Evolutionary conservation across 2,329 filamentous ascomycete species (phyloP).

Genomic region (Sporothrix schenckii): DNA sequence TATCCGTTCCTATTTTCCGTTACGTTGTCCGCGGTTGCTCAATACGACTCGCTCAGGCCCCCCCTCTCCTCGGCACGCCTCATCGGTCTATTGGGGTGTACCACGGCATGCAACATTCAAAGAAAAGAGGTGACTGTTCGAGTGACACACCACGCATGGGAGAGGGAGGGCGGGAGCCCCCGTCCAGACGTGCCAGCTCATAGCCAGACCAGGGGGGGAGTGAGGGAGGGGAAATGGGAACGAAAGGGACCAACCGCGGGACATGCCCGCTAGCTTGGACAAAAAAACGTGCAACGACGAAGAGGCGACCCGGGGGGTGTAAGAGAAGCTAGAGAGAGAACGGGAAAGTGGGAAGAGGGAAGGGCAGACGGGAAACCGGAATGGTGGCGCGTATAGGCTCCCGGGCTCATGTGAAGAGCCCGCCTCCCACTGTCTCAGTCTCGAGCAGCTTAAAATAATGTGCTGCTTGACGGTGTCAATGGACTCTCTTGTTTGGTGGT

Average conservation of each 20-base stretch:
- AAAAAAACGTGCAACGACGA: slow-evolving; percentile 7
- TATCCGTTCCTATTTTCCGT: not conserved
- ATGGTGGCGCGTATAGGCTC: not conserved
- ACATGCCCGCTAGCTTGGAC: not conserved
- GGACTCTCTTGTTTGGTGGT: not conserved
- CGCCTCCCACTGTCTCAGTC: not conserved
- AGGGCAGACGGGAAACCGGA: too few species aligned
- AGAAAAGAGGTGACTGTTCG: not conserved
- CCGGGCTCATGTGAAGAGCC: not conserved
- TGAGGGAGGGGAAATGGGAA: not conserved
- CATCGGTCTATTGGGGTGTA: not conserved
- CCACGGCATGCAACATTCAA: slow-evolving; percentile 23
- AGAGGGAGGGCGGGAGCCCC: not conserved
- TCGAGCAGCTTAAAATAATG: slow-evolving; percentile 6
- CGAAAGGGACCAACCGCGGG: slow-evolving; percentile 20
- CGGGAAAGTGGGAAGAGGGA: too few species aligned
- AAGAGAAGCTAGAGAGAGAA: not conserved
- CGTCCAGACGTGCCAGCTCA: slow-evolving; percentile 21
- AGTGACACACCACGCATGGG: not conserved
- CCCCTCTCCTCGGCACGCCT: not conserved
- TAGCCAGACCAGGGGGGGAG: slow-evolving; percentile 4
- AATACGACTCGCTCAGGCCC: not conserved
- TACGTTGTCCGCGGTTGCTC: not conserved
- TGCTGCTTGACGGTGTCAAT: slow-evolving; percentile 27
- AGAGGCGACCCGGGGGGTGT: slow-evolving; percentile 2